Conservation (phyloP, 2,329 filamentous ascomycete species). For the Paramyrothecium roridum region DNA sequence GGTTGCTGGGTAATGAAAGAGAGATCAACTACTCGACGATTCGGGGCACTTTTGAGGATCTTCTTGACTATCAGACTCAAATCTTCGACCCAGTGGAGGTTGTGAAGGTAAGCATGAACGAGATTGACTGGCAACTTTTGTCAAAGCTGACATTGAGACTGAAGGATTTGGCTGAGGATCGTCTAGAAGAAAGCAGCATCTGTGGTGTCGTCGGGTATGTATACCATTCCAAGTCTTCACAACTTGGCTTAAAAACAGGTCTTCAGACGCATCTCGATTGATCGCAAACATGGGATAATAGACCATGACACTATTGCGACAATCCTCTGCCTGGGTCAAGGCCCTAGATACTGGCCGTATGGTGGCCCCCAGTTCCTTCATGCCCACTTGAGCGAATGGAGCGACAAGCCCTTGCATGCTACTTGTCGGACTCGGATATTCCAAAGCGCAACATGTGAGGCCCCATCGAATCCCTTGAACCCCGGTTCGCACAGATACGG, state of each 20-base stretch:
- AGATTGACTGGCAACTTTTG: not conserved
- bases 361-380: not conserved
- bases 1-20: not conserved
- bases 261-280: not conserved
- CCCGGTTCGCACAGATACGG: not conserved
- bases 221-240: not conserved
- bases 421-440: not conserved
- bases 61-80: not conserved
- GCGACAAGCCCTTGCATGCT: not conserved
- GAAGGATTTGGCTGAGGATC: not conserved
- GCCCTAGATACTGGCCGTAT: not conserved
- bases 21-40: not conserved
- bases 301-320: not conserved
- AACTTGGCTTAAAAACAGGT: not conserved
- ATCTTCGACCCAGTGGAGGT: not conserved
- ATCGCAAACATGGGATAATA: not conserved
- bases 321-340: not conserved
- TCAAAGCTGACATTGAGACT: not conserved
- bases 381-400: not conserved
- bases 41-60: not conserved
- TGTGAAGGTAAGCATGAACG: not conserved
- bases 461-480: not conserved
- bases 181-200: not conserved
- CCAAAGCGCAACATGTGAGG: not conserved
- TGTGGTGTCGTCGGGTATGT: not conserved